Base-by-base conservation (phyloP, 345 rosid species). In the Eucalyptus tenuipes region DNA sequence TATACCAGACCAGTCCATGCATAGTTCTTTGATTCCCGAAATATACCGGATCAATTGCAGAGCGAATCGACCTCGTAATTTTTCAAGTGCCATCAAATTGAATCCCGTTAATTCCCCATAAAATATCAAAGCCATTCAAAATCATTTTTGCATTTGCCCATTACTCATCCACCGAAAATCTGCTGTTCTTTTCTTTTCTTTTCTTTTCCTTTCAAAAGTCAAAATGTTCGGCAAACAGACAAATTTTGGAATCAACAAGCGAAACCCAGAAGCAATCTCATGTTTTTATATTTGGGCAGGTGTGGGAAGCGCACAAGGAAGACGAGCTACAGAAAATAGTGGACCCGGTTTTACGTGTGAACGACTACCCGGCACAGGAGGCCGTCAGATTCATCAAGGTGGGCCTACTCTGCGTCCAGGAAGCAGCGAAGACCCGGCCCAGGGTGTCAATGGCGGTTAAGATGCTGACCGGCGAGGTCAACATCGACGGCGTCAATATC, bases 381-480 rank as follows among this genome's bases (percentile, higher is more conserved):
- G 95, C 92, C 3, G 14, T 88, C 57, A 80, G 88, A 48, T 92
- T 94, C 93, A 86, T 93, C 88, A 92, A 89, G 91, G 93, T 95
- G 20, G 92, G 96, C 12, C 90, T 94, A 22, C 92, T 94, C 33
- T 95, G 96, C 37, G 94, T 94, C 33, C 96, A 95, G 89, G 95
- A 95, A 92, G 91, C 84, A 22, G 93, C 92, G 59, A 91, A 57
- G 89, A 89, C 64, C 68, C 91, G 94, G 33, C 95, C 96, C 7
- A 59, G 86, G 66, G 94, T 95, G 95, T 92, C 97, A 5, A 40
- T 40, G 7, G 93, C 88, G 6, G 87, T 90, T 13, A 91, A 91
- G 88, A 92, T 93, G 92, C 57, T 94, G 91, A 89, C 86, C 10
- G 89, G 90, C 64, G 92, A 92, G 71, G 85, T 68, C 9, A 89